These are phyloP conservation scores for Phaeosphaeria sp. DNA, from an alignment of 2,329 filamentous ascomycete genomes.

Conservation along the genomic window DNA sequence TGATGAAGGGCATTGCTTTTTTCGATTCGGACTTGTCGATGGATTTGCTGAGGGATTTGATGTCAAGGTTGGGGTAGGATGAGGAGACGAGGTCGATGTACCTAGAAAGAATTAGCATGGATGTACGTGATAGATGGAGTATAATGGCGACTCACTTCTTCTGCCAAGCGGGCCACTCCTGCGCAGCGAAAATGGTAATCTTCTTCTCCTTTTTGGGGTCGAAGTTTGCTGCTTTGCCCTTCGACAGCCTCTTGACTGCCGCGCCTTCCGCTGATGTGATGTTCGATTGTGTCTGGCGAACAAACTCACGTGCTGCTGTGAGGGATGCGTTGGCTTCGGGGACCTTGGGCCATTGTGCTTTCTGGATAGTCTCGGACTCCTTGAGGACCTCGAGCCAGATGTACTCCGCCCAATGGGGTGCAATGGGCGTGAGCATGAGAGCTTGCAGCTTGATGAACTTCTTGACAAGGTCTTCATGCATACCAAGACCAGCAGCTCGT, in stretches of 20 bases:
- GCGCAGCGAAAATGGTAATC: constrained; percentile 82
- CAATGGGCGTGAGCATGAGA: constrained; percentile 79
- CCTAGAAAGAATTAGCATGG: constrained; percentile 13
- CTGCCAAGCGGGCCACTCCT: constrained; percentile 88
- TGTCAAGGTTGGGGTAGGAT: constrained; percentile 64
- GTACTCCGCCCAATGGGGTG: constrained; percentile 93
- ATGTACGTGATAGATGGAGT: background rate
- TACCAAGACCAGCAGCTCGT: constrained; percentile 76
- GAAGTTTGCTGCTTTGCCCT: constrained; percentile 85
- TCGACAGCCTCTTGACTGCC: constrained; percentile 87
- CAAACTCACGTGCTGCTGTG: constrained; percentile 81
- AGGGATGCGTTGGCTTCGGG: constrained; percentile 70
- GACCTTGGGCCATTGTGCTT: constrained; percentile 75
- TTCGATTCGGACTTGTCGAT: constrained; percentile 92
- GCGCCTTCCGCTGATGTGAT: constrained; percentile 85
- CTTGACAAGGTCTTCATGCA: constrained; percentile 81
- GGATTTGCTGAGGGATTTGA: constrained; percentile 79
- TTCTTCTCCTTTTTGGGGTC: constrained; percentile 93
- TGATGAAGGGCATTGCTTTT: constrained; percentile 97
- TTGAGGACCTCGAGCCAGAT: constrained; percentile 91
- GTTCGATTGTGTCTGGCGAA: constrained; percentile 74
- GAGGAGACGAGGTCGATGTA: constrained; percentile 43
- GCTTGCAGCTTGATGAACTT: constrained; percentile 88
- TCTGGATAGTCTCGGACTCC: constrained; percentile 77
- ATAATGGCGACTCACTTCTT: constrained; percentile 73